Evolutionary conservation across 352 stramenopile genomes (phyloP), one percentile per base, ranked within the genome.

Genomic region (Phytophthora sansomeana): DNA sequence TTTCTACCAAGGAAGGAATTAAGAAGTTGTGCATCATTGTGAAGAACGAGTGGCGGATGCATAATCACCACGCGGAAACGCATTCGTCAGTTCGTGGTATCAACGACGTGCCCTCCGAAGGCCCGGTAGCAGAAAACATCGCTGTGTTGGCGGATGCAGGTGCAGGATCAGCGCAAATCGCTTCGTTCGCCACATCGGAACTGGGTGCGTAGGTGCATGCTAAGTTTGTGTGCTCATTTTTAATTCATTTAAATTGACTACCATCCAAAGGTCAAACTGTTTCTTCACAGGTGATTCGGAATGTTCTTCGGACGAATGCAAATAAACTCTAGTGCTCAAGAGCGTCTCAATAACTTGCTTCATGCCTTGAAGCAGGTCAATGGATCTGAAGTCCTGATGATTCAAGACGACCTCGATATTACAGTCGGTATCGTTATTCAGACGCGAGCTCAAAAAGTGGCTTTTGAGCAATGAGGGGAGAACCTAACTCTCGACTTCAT

Each of bases 351-450:
- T 19, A 35, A 53, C 4, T 9, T 66, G 5, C 47, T 66, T 3
- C 47, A 66, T 28, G 6, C n/a, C 2, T 19, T 58, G 6, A 29
- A 46, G 21, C 58, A 58, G 19, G 19, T 58, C 2, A 29, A 58
- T 19, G 38, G 24, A 3, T 48, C 13, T 8, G 48, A 66, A 21
- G 57, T 58, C 10, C 7, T 65, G 1, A 2, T 65, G 26, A 41
- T 53, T 26, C 57, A 65, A 38, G 46, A 65, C 11, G 26, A 58
- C 9, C 29, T 58, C 7, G 47, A 65, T 11, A 52, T 58, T 2
- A 65, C 46, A 5, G 43, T n/a, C 14, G 57, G 26, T 7, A 30
- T 64, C 4, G 57, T 57, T 39, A 39, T 39, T 11, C 36, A 42
- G 5, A 54, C 28, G 14, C 28, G 28, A 1, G 28, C 42, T 9